phyloP scores from a whole-genome alignment of 495 filamentous ascomycete genomes.

The Trichoderma reesei region DNA sequence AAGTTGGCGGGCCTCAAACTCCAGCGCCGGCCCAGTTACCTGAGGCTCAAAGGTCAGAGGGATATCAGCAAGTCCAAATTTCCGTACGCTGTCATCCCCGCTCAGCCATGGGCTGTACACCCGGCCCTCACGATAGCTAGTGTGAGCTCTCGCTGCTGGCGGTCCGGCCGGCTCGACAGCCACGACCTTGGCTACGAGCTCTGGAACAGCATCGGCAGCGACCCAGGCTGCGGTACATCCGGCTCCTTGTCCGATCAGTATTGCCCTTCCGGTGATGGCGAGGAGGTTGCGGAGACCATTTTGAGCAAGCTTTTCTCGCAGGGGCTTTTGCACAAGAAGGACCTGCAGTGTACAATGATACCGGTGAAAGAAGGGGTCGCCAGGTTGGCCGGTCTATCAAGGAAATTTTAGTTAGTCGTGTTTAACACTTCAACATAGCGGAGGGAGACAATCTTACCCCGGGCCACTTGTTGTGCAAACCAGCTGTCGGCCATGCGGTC shows the following conservation, averaged over 20 bases:
- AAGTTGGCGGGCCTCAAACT: background rate
- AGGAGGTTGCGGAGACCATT: constrained; percentile 37
- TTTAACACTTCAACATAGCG: background rate
- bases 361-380: constrained; percentile 41
- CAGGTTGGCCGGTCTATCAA: constrained; percentile 26
- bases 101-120: constrained; percentile 18
- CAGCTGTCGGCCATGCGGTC: constrained; percentile 31
- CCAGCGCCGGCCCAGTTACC: constrained; percentile 12
- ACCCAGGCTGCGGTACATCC: constrained; percentile 42
- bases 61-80: constrained; percentile 40
- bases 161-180: constrained; percentile 47
- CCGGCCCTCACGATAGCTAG: constrained; percentile 3
- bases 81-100: constrained; percentile 14
- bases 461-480: constrained; percentile 46
- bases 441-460: constrained; percentile 21
- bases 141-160: constrained; percentile 27
- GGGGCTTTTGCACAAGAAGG: constrained; percentile 23
- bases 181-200: constrained; percentile 38
- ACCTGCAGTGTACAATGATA: constrained; percentile 26
- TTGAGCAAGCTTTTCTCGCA: constrained; percentile 33
- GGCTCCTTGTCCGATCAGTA: constrained; percentile 45
- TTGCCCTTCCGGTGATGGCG: constrained; percentile 34
- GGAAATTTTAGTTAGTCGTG: background rate
- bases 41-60: constrained; percentile 40
- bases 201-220: constrained; percentile 34